These are phyloP conservation scores for Aspergillus sp. DNA, from an alignment of 2,329 filamentous ascomycete species.

Conservation along the genomic window DNA sequence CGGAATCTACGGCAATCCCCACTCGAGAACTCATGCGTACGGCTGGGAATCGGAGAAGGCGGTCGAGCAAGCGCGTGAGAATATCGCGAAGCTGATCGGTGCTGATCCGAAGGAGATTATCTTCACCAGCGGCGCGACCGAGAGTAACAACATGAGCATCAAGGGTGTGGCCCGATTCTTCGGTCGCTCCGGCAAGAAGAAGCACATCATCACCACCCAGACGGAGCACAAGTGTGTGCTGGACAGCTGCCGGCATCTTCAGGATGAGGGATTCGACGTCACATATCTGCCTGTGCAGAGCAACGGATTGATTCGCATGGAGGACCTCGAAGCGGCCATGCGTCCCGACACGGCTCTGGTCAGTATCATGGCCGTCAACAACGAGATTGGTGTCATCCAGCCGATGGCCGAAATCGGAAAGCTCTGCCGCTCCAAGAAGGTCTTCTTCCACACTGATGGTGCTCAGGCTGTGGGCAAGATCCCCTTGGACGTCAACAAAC, in stretches of 20 bases:
- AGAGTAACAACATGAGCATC: constrained; percentile 99
- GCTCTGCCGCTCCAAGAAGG: constrained; percentile 84
- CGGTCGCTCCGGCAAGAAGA: constrained; percentile 90
- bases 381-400: constrained; percentile 99
- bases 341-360: constrained; percentile 87
- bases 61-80: constrained; percentile 78
- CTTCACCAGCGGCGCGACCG: constrained; percentile 95
- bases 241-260: constrained; percentile 93
- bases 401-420: constrained; percentile 90
- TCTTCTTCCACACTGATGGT: constrained; percentile 97
- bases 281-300: constrained; percentile 92
- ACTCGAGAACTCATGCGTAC: constrained; percentile 95
- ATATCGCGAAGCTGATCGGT: constrained; percentile 84
- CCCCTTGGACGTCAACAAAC: constrained; percentile 90
- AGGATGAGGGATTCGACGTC: constrained; percentile 93
- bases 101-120: constrained; percentile 98
- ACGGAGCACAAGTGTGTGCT: constrained; percentile 99
- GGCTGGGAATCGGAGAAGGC: constrained; percentile 98
- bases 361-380: constrained; percentile 99
- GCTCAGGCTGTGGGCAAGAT: constrained; percentile 99
- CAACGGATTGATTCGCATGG: constrained; percentile 82
- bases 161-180: constrained; percentile 98
- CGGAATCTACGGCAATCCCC: constrained; percentile 92
- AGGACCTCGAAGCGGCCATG: constrained; percentile 83
- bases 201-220: constrained; percentile 94